Evolutionary conservation across 1,139 yeast genomes (phyloP).

Genomic region (Geotrichum australiense): DNA sequence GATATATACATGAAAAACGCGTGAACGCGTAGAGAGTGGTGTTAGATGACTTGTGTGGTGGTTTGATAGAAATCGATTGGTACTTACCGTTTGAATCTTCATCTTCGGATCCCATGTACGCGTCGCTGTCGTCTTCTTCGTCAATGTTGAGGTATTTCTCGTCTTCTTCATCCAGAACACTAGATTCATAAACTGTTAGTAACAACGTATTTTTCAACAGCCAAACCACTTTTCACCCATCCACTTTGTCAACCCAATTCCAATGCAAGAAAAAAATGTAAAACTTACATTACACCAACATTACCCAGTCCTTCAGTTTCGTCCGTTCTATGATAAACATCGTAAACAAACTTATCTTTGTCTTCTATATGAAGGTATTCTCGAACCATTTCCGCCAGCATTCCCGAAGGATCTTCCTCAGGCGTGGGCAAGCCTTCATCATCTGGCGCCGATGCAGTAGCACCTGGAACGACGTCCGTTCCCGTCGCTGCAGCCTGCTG

Average conservation of each 20-base stretch:
- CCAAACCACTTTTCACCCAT: neutral
- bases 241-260: neutral
- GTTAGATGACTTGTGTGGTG: neutral
- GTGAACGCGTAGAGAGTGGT: neutral
- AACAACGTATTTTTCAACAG: neutral
- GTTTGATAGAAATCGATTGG: slow-evolving; percentile 4
- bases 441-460: no score
- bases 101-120: slow-evolving; percentile 47
- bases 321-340: slow-evolving; percentile 64
- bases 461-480: no score
- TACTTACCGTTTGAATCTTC: slow-evolving; percentile 62
- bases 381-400: slow-evolving; percentile 13
- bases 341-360: slow-evolving; percentile 72
- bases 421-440: neutral
- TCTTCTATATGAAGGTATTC: slow-evolving; percentile 22
- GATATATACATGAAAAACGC: neutral
- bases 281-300: slow-evolving; percentile 36
- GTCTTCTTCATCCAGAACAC: slow-evolving; percentile 34
- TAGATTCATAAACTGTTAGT: neutral
- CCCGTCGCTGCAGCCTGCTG: no score
- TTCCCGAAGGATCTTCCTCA: slow-evolving; percentile 10
- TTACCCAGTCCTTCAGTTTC: slow-evolving; percentile 21
- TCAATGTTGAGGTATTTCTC: neutral
- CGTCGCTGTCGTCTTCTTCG: slow-evolving; percentile 33
- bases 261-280: neutral